Evolutionary conservation across 1,284 basidiomycete genomes (phyloP).

Genomic region (Pseudozyma hubeiensis): DNA sequence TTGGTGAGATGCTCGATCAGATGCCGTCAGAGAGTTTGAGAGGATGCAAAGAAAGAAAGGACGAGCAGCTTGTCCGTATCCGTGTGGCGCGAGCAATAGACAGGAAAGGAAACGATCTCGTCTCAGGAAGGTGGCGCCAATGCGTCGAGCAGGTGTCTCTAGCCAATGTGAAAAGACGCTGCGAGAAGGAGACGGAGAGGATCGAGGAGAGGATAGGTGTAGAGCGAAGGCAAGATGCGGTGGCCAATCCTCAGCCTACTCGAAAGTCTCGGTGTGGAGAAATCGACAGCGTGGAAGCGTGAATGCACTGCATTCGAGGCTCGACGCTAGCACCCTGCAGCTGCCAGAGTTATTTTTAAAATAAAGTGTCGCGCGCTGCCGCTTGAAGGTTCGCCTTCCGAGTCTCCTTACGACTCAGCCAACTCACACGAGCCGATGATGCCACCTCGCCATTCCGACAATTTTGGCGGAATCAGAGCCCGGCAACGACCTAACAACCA

Average conservation of each 20-base stretch:
- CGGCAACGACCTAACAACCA: no score
- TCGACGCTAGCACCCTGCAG: conserved; percentile 10
- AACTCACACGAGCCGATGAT: conserved; percentile 1
- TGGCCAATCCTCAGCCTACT: not conserved
- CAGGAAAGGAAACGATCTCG: no score
- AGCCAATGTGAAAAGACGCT: not conserved
- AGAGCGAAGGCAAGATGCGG: not conserved
- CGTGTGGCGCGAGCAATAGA: not conserved
- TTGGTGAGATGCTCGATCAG: no score
- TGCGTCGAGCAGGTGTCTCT: no score
- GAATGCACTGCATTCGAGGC: not conserved
- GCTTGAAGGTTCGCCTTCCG: not conserved
- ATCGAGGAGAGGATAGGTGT: not conserved
- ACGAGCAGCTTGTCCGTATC: not conserved
- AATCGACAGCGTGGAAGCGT: conserved; percentile 29
- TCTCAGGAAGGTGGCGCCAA: no score
- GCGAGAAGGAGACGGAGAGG: not conserved
- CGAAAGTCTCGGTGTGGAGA: conserved; percentile 25
- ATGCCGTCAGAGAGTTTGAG: no score
- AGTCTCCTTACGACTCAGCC: conserved; percentile 13
- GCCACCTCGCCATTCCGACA: not conserved
- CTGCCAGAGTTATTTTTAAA: conserved; percentile 1
- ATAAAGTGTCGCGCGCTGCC: conserved; percentile 5
- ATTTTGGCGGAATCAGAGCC: no score
- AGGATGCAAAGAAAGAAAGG: not conserved